Evolutionary conservation across 495 filamentous ascomycete species (phyloP).

Genomic region (Aspergillus saccharolyticus): DNA sequence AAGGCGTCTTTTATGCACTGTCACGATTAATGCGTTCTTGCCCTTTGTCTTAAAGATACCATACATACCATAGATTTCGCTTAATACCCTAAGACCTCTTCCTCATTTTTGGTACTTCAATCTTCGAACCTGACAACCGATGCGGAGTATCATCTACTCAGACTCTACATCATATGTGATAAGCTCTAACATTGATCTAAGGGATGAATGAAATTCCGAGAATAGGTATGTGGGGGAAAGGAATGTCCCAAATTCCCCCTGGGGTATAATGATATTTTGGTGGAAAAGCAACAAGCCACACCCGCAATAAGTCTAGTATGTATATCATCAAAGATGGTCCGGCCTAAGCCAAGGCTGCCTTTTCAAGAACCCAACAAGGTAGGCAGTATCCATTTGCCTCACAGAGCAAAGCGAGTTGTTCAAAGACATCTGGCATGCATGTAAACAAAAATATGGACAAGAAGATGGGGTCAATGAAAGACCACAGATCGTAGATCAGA

Average conservation of each 20-base stretch:
- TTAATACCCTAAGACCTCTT: not conserved
- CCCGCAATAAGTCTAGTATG: not conserved
- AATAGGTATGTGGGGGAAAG: not conserved
- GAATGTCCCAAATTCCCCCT: not conserved
- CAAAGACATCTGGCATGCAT: not conserved
- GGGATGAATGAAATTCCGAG: too few species aligned
- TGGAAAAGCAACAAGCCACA: not conserved
- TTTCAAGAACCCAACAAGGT: not conserved
- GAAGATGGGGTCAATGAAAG: not conserved
- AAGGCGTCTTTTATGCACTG: not conserved
- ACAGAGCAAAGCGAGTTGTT: not conserved
- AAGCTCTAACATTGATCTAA: too few species aligned
- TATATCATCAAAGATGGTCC: not conserved
- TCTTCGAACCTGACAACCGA: too few species aligned
- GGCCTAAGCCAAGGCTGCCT: not conserved
- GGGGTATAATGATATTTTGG: not conserved
- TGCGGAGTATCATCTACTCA: too few species aligned
- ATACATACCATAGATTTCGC: not conserved
- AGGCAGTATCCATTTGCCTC: not conserved
- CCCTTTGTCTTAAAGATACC: not conserved
- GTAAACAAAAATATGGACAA: not conserved
- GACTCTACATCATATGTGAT: too few species aligned
- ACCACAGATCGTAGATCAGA: not conserved
- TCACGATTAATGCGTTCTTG: slow-evolving; percentile 11
- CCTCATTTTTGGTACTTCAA: not conserved